These are phyloP conservation scores for Osmanthus fragrans DNA, from an alignment of 257 asterid species.

Conservation along the genomic window DNA sequence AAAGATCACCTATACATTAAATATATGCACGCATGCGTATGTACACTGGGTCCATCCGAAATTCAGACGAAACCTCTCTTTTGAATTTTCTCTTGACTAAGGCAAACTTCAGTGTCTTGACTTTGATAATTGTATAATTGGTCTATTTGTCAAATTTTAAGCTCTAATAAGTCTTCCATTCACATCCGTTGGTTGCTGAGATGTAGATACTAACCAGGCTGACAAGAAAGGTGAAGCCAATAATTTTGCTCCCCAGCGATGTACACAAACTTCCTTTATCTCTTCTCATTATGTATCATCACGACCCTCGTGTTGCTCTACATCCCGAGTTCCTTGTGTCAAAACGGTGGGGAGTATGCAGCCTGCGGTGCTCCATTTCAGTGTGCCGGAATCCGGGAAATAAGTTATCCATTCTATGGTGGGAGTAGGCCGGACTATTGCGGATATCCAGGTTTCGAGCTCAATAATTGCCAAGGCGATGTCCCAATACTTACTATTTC, in stretches of 20 bases:
- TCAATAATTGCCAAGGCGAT: slow-evolving; percentile 29
- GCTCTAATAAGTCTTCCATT: too few relatives aligned
- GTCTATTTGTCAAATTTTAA: too few relatives aligned
- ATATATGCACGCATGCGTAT: background rate
- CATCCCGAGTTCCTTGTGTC: slow-evolving; percentile 27
- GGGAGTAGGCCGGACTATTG: slow-evolving; percentile 38
- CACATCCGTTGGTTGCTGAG: background rate
- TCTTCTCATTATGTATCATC: background rate
- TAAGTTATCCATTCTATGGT: slow-evolving; percentile 63
- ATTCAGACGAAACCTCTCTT: too few relatives aligned
- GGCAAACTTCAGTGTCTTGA: too few relatives aligned
- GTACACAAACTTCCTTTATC: background rate
- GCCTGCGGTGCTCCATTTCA: slow-evolving; percentile 24
- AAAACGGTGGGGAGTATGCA: slow-evolving; percentile 25
- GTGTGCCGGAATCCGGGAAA: slow-evolving; percentile 27
- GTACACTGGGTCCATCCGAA: too few relatives aligned
- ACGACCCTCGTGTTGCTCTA: slow-evolving; percentile 2
- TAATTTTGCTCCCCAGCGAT: background rate
- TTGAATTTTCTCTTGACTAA: too few relatives aligned
- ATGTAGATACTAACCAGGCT: background rate
- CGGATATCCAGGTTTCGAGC: slow-evolving; percentile 55
- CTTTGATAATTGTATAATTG: too few relatives aligned
- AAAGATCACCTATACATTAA: background rate
- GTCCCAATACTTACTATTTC: slow-evolving; percentile 25
- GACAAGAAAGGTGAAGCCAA: background rate